Percentiles rank a stretch among this genome's conserved stretches.
phyloP scores from a whole-genome alignment of 768 basidiomycete genomes.

The Boletus subcaerulescens region DNA sequence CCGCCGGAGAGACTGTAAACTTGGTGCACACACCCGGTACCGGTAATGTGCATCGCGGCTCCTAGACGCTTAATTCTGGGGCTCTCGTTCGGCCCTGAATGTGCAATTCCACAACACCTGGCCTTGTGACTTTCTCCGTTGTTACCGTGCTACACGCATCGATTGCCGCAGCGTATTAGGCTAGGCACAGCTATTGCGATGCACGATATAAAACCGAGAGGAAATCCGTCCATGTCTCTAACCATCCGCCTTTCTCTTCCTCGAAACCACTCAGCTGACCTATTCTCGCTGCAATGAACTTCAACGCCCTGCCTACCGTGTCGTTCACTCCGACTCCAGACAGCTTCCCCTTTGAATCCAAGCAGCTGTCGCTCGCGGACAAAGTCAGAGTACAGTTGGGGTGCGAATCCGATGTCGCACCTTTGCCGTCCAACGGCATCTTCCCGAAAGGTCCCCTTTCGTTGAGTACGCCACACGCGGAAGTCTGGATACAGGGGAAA shows the following conservation, averaged over 20 bases:
- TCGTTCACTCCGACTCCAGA: slow-evolving; percentile 33
- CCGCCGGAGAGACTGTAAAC: slow-evolving; percentile 4
- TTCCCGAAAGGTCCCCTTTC: slow-evolving; percentile 40
- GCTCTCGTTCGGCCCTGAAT: slow-evolving; percentile 17
- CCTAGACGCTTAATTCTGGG: slow-evolving; percentile 17
- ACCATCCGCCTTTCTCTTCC: background rate
- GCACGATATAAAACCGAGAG: slow-evolving; percentile 22
- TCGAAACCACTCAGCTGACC: background rate
- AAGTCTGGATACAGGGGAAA: slow-evolving; percentile 44
- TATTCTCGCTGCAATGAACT: slow-evolving; percentile 17
- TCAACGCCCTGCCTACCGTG: slow-evolving; percentile 29
- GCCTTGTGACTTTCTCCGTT: slow-evolving; percentile 11
- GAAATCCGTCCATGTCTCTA: background rate
- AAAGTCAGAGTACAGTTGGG: slow-evolving; percentile 34
- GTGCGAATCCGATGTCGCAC: slow-evolving; percentile 26
- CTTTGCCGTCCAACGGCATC: slow-evolving; percentile 38
- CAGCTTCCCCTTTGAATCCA: slow-evolving; percentile 39
- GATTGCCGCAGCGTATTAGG: background rate
- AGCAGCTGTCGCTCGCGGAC: slow-evolving; percentile 33
- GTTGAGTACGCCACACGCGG: slow-evolving; percentile 42
- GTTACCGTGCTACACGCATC: slow-evolving; percentile 10
- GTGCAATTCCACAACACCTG: slow-evolving; percentile 15
- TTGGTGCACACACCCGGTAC: slow-evolving; percentile 5
- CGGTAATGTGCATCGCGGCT: slow-evolving; percentile 11
- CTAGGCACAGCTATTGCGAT: slow-evolving; percentile 5